Evolutionary conservation across 768 basidiomycete genomes (phyloP), one percentile per base, ranked within the genome.

Genomic region (Russula virescens): DNA sequence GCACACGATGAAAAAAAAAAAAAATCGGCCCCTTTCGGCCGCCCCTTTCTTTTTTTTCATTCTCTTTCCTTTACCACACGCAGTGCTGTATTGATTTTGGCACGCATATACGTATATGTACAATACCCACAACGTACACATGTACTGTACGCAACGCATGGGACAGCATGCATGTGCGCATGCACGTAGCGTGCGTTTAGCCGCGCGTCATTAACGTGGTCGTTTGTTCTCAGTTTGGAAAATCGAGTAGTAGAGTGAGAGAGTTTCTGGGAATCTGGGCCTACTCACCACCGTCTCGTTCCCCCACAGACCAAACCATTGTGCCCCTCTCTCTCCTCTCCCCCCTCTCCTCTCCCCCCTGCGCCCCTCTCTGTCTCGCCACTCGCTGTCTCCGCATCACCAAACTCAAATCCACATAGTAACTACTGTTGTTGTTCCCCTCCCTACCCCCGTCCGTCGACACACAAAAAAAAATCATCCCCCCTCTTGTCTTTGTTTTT

Each of bases 141-240:
- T 13, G 55, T 3, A 56, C 11, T 11, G 42, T 5, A 53, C 8
- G 31, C 45, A 57, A 45, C 42, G n/a, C 14, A 31, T 18, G 43
- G 4, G 5, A 53, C 23, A n/a, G 52, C 43, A n/a, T 34, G 42
- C 26, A 14, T 9, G 34, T 21, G 23, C 34, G 34, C 56, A 19
- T 4, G 56, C 34, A 5, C 4, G 50, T 19, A 51, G 45, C 45
- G 47, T 43, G 28, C 18, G 21, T 46, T 55, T 31, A 55, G 55
- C 34, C 48, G 49, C 58, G 8, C 34, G 14, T 35, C 21, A 47
- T 58, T 49, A 26, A 14, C 34, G n/a, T 46, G 23, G 43, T n/a
- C 19, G 43, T 52, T 52, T 51, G 34, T 52, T 58, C 31, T 52
- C 49, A 9, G 34, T 58, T 58, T 58, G 50, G 18, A 62, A 46